Evolutionary conservation across 768 basidiomycete species (phyloP), one percentile per base, ranked within the genome.

Genomic region (Mycena rosella): DNA sequence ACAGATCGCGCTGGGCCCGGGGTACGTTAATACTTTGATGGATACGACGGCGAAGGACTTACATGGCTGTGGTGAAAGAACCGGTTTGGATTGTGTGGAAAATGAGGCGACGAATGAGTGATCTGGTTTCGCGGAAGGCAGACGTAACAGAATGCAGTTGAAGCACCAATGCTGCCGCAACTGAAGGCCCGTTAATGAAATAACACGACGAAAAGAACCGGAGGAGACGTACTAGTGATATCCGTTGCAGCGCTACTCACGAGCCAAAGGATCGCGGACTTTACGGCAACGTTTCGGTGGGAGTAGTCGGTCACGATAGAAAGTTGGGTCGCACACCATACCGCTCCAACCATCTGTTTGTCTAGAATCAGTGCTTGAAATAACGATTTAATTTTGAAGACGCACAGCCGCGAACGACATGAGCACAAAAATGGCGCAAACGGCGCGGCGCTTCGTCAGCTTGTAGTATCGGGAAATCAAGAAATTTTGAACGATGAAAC

Each of bases 31-130:
- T 34, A 34, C 32, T 11, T 11, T 11, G 32, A 11, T 34, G 11
- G 5, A 11, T 11, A 34, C 32, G 11, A 32, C 11, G 22, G 32
- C 13, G 56, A 26, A 14, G 17, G 17, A 38, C 53, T 22, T 26
- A 55, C 53, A 58, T 30, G 9, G 42, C 42, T n/a, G 56, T 44
- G 26, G 56, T 58, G 27, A 45, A 4, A 38, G 38, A 44, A 9
- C 56, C 56, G 4, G 56, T 58, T 30, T 58, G 56, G 5, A 58
- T 58, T 20, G 56, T 58, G 24, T 58, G 56, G 42, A 58, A 58
- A 22, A 58, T 58, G 56, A 58, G 56, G 10, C 56, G 56, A 27
- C 44, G 24, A 29, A 58, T 29, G 29, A 58, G 56, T 6, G 56
- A 58, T 42, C 27, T 15, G 27, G 56, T 58, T 45, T 58, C 40